Conservation (phyloP, 139 green algal genomes). For the Astrephomene gubernaculifera region DNA sequence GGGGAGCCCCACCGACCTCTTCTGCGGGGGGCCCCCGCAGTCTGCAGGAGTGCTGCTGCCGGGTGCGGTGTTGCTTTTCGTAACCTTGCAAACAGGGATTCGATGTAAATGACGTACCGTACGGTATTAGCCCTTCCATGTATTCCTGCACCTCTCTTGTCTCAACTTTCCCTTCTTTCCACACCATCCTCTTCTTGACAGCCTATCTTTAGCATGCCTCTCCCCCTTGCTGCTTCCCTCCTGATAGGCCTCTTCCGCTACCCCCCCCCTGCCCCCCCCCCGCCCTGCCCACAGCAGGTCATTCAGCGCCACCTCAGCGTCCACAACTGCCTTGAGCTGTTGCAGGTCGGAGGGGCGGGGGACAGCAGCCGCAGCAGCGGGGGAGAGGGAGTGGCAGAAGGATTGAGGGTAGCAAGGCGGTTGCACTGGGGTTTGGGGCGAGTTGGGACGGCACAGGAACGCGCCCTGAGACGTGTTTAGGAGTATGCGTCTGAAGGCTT, state of each 20-base stretch:
- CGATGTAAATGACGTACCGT: background rate
- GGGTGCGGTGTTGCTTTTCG: background rate
- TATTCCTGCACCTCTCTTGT: background rate
- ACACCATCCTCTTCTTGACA: background rate
- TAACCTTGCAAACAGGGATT: background rate
- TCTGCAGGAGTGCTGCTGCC: conserved; percentile 24
- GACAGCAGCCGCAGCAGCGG: too few relatives aligned
- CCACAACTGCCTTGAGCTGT: conserved; percentile 34
- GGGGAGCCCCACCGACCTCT: too few relatives aligned
- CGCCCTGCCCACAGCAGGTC: background rate
- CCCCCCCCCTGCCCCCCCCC: background rate
- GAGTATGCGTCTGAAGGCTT: too few relatives aligned
- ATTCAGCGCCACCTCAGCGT: conserved; percentile 32
- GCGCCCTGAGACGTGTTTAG: too few relatives aligned
- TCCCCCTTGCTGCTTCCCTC: background rate
- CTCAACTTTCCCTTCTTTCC: background rate
- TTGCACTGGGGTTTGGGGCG: too few relatives aligned
- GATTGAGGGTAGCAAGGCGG: too few relatives aligned
- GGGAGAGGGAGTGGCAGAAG: too few relatives aligned
- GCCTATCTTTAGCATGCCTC: background rate
- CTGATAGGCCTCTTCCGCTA: too few relatives aligned
- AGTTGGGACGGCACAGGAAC: too few relatives aligned
- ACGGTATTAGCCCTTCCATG: background rate
- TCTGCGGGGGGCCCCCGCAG: background rate
- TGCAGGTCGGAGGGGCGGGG: too few relatives aligned